Percentiles rank a stretch among this genome's conserved stretches.
phyloP scores from a whole-genome alignment of 495 filamentous ascomycete species.

The Penicillium mononematosum region DNA sequence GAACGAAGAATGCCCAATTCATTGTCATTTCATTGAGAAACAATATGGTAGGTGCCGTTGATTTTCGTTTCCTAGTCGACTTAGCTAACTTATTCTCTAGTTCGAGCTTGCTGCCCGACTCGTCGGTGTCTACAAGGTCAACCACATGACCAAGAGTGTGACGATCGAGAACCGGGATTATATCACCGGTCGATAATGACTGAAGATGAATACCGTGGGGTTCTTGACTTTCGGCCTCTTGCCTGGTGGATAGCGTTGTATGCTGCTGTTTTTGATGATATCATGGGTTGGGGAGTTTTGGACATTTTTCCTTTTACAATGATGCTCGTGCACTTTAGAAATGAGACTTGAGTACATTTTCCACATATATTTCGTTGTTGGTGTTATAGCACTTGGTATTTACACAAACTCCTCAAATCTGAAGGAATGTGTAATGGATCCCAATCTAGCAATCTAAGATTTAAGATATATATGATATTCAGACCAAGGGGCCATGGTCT shows the following conservation, averaged over 20 bases:
- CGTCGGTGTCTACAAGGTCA: constrained; percentile 98
- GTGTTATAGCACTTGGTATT: neutral
- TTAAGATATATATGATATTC: neutral
- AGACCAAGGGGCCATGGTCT: neutral
- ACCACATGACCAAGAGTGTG: constrained; percentile 98
- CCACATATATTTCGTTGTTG: neutral
- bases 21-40: constrained; percentile 97
- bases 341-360: neutral
- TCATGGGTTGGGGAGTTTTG: constrained; percentile 29
- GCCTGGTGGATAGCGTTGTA: constrained; percentile 23
- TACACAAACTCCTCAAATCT: neutral
- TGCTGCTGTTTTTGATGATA: constrained; percentile 29
- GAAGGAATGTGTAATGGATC: no score
- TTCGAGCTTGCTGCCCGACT: constrained; percentile 93
- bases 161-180: constrained; percentile 94
- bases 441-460: neutral
- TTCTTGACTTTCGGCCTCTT: constrained; percentile 19
- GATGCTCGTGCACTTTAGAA: constrained; percentile 6
- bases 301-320: constrained; percentile 14
- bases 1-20: constrained; percentile 98
- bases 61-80: neutral
- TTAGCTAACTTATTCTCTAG: constrained; percentile 28
- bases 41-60: constrained; percentile 69
- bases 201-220: constrained; percentile 15
- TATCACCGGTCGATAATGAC: constrained; percentile 50